These are phyloP conservation scores for Aureobasidium leucospermi DNA, from an alignment of 2,329 filamentous ascomycete genomes.

Conservation along the genomic window DNA sequence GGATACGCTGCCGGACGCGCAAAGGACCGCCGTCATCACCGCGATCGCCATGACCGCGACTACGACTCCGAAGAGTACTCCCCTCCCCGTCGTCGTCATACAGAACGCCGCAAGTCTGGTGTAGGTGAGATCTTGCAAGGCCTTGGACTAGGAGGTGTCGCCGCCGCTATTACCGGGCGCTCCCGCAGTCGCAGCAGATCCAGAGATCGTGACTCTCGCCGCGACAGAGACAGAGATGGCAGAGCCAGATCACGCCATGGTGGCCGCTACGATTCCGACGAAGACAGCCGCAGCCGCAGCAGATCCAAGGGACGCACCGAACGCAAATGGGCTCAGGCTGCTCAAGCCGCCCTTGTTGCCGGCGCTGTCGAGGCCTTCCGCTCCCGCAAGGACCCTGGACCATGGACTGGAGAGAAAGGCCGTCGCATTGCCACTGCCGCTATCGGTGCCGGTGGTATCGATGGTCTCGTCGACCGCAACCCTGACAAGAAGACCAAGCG, in stretches of 20 bases:
- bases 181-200: conserved; percentile 56
- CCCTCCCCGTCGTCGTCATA: conserved; percentile 29
- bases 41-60: conserved; percentile 33
- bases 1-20: conserved; percentile 29
- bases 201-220: conserved; percentile 48
- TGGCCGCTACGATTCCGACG: conserved; percentile 24
- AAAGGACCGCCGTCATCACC: conserved; percentile 35
- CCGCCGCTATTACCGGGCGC: conserved; percentile 46
- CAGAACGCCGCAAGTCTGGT: conserved; percentile 46
- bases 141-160: conserved; percentile 50
- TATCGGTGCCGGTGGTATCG: conserved; percentile 74
- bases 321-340: conserved; percentile 61
- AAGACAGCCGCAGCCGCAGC: conserved; percentile 45
- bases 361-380: conserved; percentile 90
- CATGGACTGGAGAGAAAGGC: conserved; percentile 86
- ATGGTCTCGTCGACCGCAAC: conserved; percentile 63
- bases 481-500: conserved; percentile 69
- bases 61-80: conserved; percentile 40
- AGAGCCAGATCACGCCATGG: conserved; percentile 42
- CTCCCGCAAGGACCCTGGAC: conserved; percentile 77
- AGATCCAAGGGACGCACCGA: conserved; percentile 52
- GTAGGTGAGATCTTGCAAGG: conserved; percentile 56
- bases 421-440: conserved; percentile 88
- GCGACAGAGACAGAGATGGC: conserved; percentile 43
- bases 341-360: conserved; percentile 82